Evolutionary conservation across 1,139 yeast species (phyloP), one percentile per base, ranked within the genome.

Genomic region (Martiniozyma asiatica): DNA sequence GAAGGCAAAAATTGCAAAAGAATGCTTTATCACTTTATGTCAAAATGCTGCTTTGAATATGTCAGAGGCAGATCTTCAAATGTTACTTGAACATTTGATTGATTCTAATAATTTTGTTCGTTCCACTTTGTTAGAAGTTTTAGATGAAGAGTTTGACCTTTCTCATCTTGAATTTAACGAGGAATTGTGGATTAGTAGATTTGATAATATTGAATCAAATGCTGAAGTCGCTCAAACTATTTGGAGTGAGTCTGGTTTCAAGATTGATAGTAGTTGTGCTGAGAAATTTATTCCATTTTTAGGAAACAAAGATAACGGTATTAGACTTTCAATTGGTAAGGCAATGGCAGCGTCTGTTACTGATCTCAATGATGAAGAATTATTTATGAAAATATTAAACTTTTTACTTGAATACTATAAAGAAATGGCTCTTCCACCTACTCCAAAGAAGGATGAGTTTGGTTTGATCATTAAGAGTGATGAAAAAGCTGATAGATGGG

Each of bases 141-240:
- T 92, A 27, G 97, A 89, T 50, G 70, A 82, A 31, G 96, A 89
- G 47, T 78, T 85, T 43, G 95, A 85, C 39, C 56, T 89, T 32
- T 57, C 64, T n/a, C 64, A 71, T 0, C 9, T 40, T 63, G 59
- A 26, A 44, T 70, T 48, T 56, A 59, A 6, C 70, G 68, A 45
- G 35, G 93, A 87, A 50, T 56, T 89, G 20, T 87, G 81, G 73
- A 75, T 92, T 35, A 68, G 81, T 13, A 66, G 70, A 35, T 85
- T 78, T 49, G 95, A 85, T 48, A 74, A 72, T 28, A 85, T 78
- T 34, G 65, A 62, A 11, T 58, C 63, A 15, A 73, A 74, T 36
- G 65, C 74, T 11, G 77, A 72, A 25, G 47, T 78, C 20, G 95
- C 97, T 0, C 56, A 58, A 17, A 77, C 89, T 3, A 79, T 92